Evolutionary conservation across 192 early-diverging fungal species (phyloP).

Genomic region (Backusella morwellensis): DNA sequence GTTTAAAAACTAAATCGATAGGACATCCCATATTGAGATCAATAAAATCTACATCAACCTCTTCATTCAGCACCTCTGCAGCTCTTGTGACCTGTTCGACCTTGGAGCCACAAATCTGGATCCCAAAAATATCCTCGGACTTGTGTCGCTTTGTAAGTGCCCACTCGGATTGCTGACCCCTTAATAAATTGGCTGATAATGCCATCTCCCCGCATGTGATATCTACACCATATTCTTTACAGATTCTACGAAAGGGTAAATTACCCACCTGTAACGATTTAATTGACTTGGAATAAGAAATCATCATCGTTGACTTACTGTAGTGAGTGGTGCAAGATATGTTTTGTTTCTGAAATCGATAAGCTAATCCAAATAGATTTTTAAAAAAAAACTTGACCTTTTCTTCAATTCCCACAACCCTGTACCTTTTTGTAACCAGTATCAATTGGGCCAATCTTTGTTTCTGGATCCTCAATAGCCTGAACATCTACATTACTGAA

Average conservation of each 20-base stretch:
- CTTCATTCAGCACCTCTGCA: slow-evolving; percentile 66
- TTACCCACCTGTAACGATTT: slow-evolving; percentile 65
- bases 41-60: slow-evolving; percentile 85
- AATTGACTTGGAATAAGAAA: neutral
- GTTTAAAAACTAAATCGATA: slow-evolving; percentile 79
- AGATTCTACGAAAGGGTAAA: slow-evolving; percentile 92
- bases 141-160: slow-evolving; percentile 80
- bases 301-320: slow-evolving; percentile 38
- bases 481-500: neutral
- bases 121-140: slow-evolving; percentile 89
- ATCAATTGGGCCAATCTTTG: slow-evolving; percentile 41
- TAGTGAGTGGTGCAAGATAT: slow-evolving; percentile 95
- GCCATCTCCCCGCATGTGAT: slow-evolving; percentile 99
- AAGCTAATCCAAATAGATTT: neutral
- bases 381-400: neutral
- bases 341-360: slow-evolving; percentile 83
- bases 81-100: slow-evolving; percentile 55
- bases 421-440: slow-evolving; percentile 53
- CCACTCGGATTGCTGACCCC: slow-evolving; percentile 73
- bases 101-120: slow-evolving; percentile 79
- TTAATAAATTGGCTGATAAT: slow-evolving; percentile 61
- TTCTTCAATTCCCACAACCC: too few species aligned
- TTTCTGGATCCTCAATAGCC: neutral
- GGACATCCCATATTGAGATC: slow-evolving; percentile 98
- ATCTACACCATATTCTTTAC: slow-evolving; percentile 92